Evolutionary conservation across 2,329 filamentous ascomycete species (phyloP).

Genomic region (Verticillium klebahnii): DNA sequence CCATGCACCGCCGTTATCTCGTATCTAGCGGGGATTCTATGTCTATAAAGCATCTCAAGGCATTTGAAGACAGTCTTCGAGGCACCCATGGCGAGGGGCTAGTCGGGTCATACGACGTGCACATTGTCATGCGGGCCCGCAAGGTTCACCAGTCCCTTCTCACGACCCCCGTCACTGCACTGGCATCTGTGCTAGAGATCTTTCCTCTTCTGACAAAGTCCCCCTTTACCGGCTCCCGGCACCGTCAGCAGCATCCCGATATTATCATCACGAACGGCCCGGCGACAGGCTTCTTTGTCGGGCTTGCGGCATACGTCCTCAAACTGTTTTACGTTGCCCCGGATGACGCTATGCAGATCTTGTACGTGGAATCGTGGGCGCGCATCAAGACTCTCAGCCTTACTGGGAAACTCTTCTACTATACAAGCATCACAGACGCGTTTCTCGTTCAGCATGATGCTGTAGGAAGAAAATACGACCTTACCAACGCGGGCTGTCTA

Average conservation of each 20-base stretch:
- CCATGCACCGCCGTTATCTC: conserved; percentile 73
- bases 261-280: conserved; percentile 85
- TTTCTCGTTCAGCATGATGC: conserved; percentile 79
- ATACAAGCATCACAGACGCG: conserved; percentile 62
- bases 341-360: conserved; percentile 58
- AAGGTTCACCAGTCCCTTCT: conserved; percentile 75
- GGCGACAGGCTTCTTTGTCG: conserved; percentile 77
- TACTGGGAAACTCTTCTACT: conserved; percentile 71
- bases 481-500: conserved; percentile 32
- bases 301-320: conserved; percentile 41
- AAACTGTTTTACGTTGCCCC: conserved; percentile 41
- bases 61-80: conserved; percentile 31
- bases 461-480: conserved; percentile 45
- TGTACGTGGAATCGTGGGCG: conserved; percentile 94
- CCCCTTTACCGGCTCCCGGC: conserved; percentile 16
- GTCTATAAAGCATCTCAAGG: conserved; percentile 65
- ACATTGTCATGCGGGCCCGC: conserved; percentile 70
- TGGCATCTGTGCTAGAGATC: conserved; percentile 61
- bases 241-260: conserved; percentile 52
- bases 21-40: conserved; percentile 73
- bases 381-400: conserved; percentile 77
- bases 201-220: conserved; percentile 46
- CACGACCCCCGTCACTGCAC: conserved; percentile 65
- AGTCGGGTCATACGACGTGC: conserved; percentile 55
- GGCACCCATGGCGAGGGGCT: conserved; percentile 13